These are phyloP conservation scores for Xylaria palmicola DNA, from an alignment of 495 filamentous ascomycete species.

Conservation along the genomic window DNA sequence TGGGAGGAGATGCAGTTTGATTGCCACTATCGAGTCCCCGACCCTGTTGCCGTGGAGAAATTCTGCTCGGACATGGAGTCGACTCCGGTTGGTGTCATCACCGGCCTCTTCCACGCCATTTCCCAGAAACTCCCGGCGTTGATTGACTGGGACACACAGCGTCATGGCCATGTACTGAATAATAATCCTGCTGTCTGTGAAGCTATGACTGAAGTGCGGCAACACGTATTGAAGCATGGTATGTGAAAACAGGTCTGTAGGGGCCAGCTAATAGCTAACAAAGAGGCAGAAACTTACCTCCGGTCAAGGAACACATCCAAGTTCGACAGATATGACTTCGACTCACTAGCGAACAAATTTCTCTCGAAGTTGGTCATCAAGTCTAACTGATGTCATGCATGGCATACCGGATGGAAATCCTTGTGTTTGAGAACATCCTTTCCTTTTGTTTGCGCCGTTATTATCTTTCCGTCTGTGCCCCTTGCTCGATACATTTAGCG, in stretches of 20 bases:
- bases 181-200: conserved; percentile 88
- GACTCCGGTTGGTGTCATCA: conserved; percentile 89
- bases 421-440: conserved; percentile 16
- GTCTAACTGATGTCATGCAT: conserved; percentile 59
- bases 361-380: conserved; percentile 91
- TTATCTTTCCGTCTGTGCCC: conserved; percentile 19
- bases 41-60: conserved; percentile 77
- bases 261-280: neutral
- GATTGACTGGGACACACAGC: conserved; percentile 84
- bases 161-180: conserved; percentile 82
- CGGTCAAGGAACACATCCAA: conserved; percentile 58
- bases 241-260: neutral
- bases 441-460: conserved; percentile 27
- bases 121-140: conserved; percentile 89
- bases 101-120: conserved; percentile 91
- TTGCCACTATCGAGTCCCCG: conserved; percentile 85
- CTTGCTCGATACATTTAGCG: conserved; percentile 37
- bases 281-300: conserved; percentile 53
- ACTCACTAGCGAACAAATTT: conserved; percentile 92
- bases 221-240: conserved; percentile 89
- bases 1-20: conserved; percentile 99
- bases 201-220: conserved; percentile 88
- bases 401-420: neutral
- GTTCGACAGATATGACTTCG: conserved; percentile 87
- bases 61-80: conserved; percentile 95